A percentile compares a stretch with the other conserved stretches of the same genome.
These are phyloP conservation scores for Lachancea quebecensis DNA, from an alignment of 805 yeast genomes.

Conservation along the genomic window DNA sequence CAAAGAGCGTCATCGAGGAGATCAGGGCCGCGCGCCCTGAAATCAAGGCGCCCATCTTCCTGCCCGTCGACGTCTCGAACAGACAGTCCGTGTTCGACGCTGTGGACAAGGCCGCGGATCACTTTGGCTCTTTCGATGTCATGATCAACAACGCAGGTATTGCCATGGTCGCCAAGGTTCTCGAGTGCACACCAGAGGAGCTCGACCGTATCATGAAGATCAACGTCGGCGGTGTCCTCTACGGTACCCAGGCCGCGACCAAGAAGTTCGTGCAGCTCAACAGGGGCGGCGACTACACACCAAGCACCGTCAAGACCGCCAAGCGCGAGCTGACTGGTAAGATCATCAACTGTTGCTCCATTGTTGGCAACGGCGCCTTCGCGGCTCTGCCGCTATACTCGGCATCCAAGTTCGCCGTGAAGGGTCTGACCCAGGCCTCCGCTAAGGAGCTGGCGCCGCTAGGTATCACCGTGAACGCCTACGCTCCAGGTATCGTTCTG, in stretches of 20 bases:
- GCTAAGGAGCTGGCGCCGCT: conserved; percentile 34
- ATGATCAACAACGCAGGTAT: conserved; percentile 36
- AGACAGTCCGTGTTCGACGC: conserved; percentile 22
- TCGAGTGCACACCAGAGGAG: conserved; percentile 27
- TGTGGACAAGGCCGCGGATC: conserved; percentile 24
- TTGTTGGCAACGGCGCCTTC: conserved; percentile 31
- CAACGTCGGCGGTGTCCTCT: conserved; percentile 31
- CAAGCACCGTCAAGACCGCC: conserved; percentile 1
- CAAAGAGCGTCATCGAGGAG: conserved; percentile 15
- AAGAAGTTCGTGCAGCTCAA: conserved; percentile 21
- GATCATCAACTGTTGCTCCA: conserved; percentile 35
- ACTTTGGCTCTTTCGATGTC: conserved; percentile 31
- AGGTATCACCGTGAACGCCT: conserved; percentile 35
- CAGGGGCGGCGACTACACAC: conserved; percentile 4
- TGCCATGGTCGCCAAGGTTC: conserved; percentile 23
- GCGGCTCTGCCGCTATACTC: conserved; percentile 31
- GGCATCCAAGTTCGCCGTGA: conserved; percentile 35
- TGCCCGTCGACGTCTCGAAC: conserved; percentile 24
- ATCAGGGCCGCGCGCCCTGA: conserved; percentile 11
- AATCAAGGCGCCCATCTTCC: conserved; percentile 19
- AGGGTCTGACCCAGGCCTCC: conserved; percentile 33
- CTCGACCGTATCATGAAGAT: conserved; percentile 19
- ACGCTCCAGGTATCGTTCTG: conserved; percentile 37
- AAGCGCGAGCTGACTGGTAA: conserved; percentile 29
- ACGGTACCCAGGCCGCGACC: conserved; percentile 33